phyloP scores from a whole-genome alignment of 495 filamentous ascomycete species.

The Penicillium psychrofluorescens region DNA sequence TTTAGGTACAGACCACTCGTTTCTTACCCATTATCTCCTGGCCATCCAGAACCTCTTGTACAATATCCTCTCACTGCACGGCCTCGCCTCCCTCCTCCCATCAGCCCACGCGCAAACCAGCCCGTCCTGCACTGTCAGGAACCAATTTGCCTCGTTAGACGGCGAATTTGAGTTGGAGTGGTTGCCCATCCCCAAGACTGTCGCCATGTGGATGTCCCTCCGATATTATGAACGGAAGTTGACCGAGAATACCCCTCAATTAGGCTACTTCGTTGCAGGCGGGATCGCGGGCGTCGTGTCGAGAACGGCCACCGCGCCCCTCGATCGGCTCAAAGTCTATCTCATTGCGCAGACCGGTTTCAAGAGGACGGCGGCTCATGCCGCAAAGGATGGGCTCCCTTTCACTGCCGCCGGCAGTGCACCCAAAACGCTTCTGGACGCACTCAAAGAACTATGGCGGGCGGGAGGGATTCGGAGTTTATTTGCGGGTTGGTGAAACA shows the following conservation, averaged over 20 bases:
- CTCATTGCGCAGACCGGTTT: conserved; percentile 83
- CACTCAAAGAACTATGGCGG: conserved; percentile 68
- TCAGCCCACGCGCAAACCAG: conserved; percentile 31
- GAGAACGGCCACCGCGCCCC: conserved; percentile 85
- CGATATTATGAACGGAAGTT: conserved; percentile 49
- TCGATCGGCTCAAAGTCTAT: conserved; percentile 96
- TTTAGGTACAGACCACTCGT: conserved; percentile 80
- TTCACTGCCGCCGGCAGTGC: conserved; percentile 58
- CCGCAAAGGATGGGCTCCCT: conserved; percentile 65
- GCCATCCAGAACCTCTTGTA: conserved; percentile 34
- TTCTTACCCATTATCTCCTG: conserved; percentile 49
- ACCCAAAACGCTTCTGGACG: conserved; percentile 60
- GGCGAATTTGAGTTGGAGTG: conserved; percentile 37
- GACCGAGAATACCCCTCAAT: conserved; percentile 56
- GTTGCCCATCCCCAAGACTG: conserved; percentile 36
- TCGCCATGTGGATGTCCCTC: conserved; percentile 43
- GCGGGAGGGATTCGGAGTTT: conserved; percentile 86
- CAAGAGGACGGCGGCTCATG: conserved; percentile 50
- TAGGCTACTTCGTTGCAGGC: conserved; percentile 97
- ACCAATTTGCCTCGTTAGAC: conserved; percentile 25
- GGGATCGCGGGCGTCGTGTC: conserved; percentile 88
- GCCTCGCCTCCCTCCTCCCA: conserved; percentile 31
- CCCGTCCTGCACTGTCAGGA: conserved; percentile 17
- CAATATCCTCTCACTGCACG: conserved; percentile 30
- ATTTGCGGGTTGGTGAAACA: conserved; percentile 72